Percentiles rank a stretch among this genome's conserved stretches.
These are phyloP conservation scores for Closterium sp. DNA, from an alignment of 139 green algal species.

Conservation along the genomic window DNA sequence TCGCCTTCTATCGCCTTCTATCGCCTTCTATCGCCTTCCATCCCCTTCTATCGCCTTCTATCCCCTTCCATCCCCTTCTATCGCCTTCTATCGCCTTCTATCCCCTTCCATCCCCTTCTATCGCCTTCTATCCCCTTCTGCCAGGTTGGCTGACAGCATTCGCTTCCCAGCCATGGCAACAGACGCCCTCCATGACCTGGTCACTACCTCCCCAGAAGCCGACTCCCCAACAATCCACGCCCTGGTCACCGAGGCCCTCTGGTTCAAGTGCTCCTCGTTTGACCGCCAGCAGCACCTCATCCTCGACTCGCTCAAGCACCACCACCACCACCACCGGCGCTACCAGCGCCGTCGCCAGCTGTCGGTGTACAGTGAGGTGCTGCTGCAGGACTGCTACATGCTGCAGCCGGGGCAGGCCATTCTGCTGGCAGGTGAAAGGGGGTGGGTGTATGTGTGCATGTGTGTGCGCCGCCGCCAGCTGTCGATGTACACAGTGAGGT, in stretches of 20 bases:
- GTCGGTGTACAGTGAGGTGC: background rate
- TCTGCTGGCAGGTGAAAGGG: background rate
- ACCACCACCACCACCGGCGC: background rate
- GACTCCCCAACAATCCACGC: background rate
- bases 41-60: too few species aligned
- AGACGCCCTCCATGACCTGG: background rate
- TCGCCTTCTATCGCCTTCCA: too few species aligned
- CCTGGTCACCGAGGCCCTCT: background rate
- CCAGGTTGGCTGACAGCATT: background rate
- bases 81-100: too few species aligned
- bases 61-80: too few species aligned
- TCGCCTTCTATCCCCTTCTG: too few species aligned
- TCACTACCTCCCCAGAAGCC: background rate
- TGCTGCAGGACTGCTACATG: conserved; percentile 11
- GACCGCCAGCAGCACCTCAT: background rate
- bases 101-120: too few species aligned
- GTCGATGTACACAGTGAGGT: background rate
- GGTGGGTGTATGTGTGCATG: too few species aligned
- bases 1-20: too few species aligned
- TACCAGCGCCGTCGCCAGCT: background rate
- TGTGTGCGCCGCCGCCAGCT: background rate
- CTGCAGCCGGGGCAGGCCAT: background rate
- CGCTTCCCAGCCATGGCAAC: conserved; percentile 6
- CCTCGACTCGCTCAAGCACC: too few species aligned
- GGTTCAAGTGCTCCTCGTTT: conserved; percentile 3